These are phyloP conservation scores for Spatholobus suberectus DNA, from an alignment of 306 rosid genomes.

Conservation along the genomic window DNA sequence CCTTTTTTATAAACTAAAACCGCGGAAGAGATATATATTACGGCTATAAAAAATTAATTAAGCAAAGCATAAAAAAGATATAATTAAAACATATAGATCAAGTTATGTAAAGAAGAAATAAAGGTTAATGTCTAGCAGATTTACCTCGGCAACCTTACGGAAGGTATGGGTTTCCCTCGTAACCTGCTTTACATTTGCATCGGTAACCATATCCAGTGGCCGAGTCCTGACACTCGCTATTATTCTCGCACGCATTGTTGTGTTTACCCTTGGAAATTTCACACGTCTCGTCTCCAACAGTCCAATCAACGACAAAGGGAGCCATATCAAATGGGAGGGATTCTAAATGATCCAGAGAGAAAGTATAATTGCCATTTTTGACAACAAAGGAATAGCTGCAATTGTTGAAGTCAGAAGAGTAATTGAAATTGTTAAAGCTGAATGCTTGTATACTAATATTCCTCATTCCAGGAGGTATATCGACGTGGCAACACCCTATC, in stretches of 20 bases:
- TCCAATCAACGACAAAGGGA: conserved; percentile 50
- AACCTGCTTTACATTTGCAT: background rate
- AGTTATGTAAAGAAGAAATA: too few relatives aligned
- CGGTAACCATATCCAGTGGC: conserved; percentile 6
- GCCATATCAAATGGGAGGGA: fast-evolving
- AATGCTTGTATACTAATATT: background rate
- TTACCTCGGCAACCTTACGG: background rate
- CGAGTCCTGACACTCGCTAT: background rate
- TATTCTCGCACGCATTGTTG: background rate
- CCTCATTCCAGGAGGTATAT: background rate
- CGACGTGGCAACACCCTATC: conserved; percentile 33
- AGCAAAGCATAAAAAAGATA: too few relatives aligned
- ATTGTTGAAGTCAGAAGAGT: background rate
- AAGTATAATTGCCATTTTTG: conserved; percentile 32
- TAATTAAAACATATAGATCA: background rate
- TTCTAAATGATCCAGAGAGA: background rate
- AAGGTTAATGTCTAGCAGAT: background rate
- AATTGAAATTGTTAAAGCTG: background rate
- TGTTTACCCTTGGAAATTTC: fast-evolving
- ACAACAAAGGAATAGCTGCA: conserved; percentile 34
- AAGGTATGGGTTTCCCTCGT: background rate
- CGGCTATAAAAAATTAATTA: too few relatives aligned
- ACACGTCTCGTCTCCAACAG: conserved; percentile 32
- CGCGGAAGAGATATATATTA: too few relatives aligned
- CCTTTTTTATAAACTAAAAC: too few relatives aligned